Conservation (phyloP, 208 protist genomes). For the Trypanosoma boissoni region DNA sequence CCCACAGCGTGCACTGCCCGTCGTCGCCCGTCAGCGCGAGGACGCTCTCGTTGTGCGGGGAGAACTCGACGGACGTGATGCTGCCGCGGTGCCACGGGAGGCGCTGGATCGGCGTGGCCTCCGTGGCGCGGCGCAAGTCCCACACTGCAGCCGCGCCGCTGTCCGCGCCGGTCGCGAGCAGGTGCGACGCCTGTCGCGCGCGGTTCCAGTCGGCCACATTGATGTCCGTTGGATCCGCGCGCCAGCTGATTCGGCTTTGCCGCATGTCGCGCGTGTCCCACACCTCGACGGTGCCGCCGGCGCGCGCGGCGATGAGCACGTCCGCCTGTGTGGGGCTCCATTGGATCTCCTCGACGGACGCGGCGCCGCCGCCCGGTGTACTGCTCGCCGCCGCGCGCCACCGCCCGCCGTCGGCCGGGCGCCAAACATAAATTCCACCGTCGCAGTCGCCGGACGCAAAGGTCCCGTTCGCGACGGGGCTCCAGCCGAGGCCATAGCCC, state of each 20-base stretch:
- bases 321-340: constrained; percentile 94
- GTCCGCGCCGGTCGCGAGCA: constrained; percentile 96
- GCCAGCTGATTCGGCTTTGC: constrained; percentile 62
- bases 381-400: constrained; percentile 72
- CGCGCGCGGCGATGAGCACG: constrained; percentile 82
- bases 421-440: constrained; percentile 90
- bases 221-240: constrained; percentile 91
- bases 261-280: constrained; percentile 93
- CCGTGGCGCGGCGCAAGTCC: constrained; percentile 93
- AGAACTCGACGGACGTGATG: constrained; percentile 97
- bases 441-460: constrained; percentile 93
- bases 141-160: constrained; percentile 96
- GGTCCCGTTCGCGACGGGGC: constrained; percentile 48
- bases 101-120: constrained; percentile 62
- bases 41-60: constrained; percentile 94
- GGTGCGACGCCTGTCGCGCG: constrained; percentile 82
- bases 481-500: constrained; percentile 98
- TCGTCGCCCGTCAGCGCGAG: constrained; percentile 93
- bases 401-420: constrained; percentile 65
- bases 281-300: constrained; percentile 81
- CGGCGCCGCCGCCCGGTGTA: constrained; percentile 23
- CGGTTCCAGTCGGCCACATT: constrained; percentile 98
- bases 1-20: constrained; percentile 96
- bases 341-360: constrained; percentile 96
- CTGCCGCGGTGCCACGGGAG: constrained; percentile 92